Evolutionary conservation across 73 alveolate genomes (phyloP).

Genomic region (Blepharisma stoltei): DNA sequence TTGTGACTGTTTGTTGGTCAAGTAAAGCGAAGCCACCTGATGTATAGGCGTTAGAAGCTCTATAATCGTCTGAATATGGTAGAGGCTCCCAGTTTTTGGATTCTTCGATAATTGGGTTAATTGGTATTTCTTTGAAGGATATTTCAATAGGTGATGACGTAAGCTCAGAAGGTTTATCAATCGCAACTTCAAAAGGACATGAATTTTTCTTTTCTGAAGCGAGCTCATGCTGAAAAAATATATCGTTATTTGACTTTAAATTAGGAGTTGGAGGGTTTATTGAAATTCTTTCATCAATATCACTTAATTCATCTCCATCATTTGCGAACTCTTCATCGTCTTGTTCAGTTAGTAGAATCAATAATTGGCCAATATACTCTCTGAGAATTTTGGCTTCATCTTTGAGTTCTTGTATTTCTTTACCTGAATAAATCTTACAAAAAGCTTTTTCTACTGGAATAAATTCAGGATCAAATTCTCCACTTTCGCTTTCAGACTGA

Average conservation of each 20-base stretch:
- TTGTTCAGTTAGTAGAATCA: neutral
- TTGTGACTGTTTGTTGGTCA: conserved; percentile 42
- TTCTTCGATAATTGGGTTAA: neutral
- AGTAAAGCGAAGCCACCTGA: conserved; percentile 61
- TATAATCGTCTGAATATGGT: conserved; percentile 42
- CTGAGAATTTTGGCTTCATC: neutral
- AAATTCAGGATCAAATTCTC: conserved; percentile 10
- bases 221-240: too few relatives aligned
- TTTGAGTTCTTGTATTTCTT: neutral
- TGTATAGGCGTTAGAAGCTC: conserved; percentile 56
- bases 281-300: too few relatives aligned
- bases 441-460: neutral
- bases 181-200: too few relatives aligned
- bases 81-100: neutral
- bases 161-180: too few relatives aligned
- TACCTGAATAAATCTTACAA: neutral
- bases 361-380: conserved; percentile 1
- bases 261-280: too few relatives aligned
- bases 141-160: neutral
- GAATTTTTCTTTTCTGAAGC: too few relatives aligned
- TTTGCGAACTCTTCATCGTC: neutral
- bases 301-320: neutral
- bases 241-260: too few relatives aligned
- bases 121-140: neutral
- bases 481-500: neutral